These are phyloP conservation scores for Lolium multiflorum DNA, from an alignment of 176 grass and related monocot genomes.

Conservation along the genomic window DNA sequence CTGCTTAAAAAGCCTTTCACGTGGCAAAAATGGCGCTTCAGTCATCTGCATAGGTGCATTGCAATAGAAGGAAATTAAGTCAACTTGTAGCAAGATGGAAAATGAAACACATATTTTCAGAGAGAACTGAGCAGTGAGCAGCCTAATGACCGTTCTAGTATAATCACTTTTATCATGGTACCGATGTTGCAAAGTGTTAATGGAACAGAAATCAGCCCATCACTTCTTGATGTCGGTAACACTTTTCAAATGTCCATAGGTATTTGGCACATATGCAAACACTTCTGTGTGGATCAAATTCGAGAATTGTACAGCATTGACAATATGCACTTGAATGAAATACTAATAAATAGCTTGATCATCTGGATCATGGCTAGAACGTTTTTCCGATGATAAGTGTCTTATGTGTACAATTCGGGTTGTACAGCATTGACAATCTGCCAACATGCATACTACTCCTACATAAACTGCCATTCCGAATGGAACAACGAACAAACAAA, in stretches of 20 bases:
- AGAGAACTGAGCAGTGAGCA: not conserved
- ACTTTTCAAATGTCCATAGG: not conserved
- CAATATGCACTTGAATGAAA: not conserved
- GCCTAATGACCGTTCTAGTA: not conserved
- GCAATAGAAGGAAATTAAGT: constrained; percentile 11
- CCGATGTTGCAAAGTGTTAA: not conserved
- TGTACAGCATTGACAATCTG: not conserved
- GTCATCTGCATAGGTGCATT: constrained; percentile 55
- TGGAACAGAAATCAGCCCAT: not conserved
- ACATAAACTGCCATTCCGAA: no score
- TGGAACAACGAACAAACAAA: no score
- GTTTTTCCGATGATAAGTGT: no score
- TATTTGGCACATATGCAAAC: not conserved
- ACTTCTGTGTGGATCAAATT: not conserved
- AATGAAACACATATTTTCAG: not conserved
- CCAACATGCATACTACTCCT: no score
- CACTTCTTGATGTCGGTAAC: not conserved
- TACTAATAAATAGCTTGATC: no score
- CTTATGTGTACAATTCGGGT: no score
- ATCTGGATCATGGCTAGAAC: no score
- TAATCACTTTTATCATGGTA: not conserved
- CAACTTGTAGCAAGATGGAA: not conserved
- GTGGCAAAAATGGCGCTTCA: constrained; percentile 52
- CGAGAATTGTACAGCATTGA: not conserved
- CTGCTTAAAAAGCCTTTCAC: constrained; percentile 62